Evolutionary conservation across 805 yeast genomes (phyloP).

Genomic region (Lachancea fermentati): DNA sequence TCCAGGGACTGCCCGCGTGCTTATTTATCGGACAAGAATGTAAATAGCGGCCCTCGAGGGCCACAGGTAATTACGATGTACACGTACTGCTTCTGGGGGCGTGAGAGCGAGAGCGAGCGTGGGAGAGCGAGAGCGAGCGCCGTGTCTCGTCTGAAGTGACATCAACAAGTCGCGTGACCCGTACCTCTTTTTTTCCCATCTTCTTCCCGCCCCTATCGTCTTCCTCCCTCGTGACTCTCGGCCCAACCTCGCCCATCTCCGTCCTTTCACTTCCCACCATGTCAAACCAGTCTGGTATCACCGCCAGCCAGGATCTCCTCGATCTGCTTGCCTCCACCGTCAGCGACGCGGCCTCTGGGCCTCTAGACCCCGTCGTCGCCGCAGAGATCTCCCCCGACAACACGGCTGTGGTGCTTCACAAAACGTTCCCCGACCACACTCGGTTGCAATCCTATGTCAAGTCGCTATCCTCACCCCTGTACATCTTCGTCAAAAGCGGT

Average conservation of each 20-base stretch:
- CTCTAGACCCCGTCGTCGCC: slow-evolving; percentile 10
- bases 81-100: too few relatives aligned
- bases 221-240: too few relatives aligned
- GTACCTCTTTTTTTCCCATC: too few relatives aligned
- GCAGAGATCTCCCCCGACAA: slow-evolving; percentile 24
- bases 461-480: slow-evolving; percentile 40
- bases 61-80: background rate
- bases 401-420: slow-evolving; percentile 17
- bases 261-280: too few relatives aligned
- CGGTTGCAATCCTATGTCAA: slow-evolving; percentile 34
- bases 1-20: background rate
- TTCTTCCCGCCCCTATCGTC: too few relatives aligned
- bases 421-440: slow-evolving; percentile 29
- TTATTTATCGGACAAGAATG: background rate
- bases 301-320: slow-evolving; percentile 26
- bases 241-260: too few relatives aligned
- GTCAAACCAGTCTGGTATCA: slow-evolving; percentile 67
- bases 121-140: too few relatives aligned
- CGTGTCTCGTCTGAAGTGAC: too few relatives aligned
- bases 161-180: too few relatives aligned
- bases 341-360: slow-evolving; percentile 5
- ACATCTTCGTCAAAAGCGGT: slow-evolving; percentile 41
- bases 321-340: slow-evolving; percentile 12
- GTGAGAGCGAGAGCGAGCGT: too few relatives aligned
- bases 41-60: background rate